A percentile compares a stretch with the other conserved stretches of the same genome.
Evolutionary conservation across 2,329 filamentous ascomycete species (phyloP).

Genomic region (Cordyceps pruinosa): DNA sequence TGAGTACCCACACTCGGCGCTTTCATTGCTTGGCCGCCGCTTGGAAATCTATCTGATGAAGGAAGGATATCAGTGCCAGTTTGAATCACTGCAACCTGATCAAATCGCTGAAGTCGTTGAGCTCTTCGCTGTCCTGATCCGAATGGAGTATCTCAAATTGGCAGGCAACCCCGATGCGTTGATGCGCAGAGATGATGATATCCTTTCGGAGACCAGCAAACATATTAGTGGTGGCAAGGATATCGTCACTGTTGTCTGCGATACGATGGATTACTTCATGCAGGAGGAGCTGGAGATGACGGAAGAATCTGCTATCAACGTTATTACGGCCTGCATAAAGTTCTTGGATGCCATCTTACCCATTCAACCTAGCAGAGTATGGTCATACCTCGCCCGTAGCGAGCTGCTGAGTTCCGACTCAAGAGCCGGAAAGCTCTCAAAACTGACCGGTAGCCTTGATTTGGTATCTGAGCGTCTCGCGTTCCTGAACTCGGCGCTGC

Average conservation of each 20-base stretch:
- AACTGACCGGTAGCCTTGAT: slow-evolving; percentile 76
- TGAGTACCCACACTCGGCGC: slow-evolving; percentile 71
- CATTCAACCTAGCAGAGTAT: slow-evolving; percentile 75
- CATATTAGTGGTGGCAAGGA: slow-evolving; percentile 57
- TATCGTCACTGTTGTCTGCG: slow-evolving; percentile 73
- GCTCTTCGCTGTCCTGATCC: slow-evolving; percentile 65
- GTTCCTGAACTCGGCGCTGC: slow-evolving; percentile 67
- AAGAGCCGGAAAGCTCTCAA: slow-evolving; percentile 67
- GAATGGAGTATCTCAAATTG: slow-evolving; percentile 38
- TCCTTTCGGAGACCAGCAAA: slow-evolving; percentile 51
- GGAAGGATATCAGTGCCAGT: slow-evolving; percentile 44
- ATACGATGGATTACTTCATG: slow-evolving; percentile 69
- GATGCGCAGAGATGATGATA: slow-evolving; percentile 28
- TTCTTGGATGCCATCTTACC: slow-evolving; percentile 69
- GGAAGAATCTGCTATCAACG: slow-evolving; percentile 59
- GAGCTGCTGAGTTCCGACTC: slow-evolving; percentile 71
- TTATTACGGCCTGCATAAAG: slow-evolving; percentile 64
- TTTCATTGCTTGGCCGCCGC: slow-evolving; percentile 72
- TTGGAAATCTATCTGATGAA: slow-evolving; percentile 60
- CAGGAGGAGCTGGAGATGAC: slow-evolving; percentile 50
- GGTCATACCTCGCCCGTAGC: slow-evolving; percentile 82
- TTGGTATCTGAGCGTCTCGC: slow-evolving; percentile 68
- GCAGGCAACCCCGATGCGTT: slow-evolving; percentile 26
- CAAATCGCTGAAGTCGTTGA: slow-evolving; percentile 67
- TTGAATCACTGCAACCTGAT: slow-evolving; percentile 49